Percentiles rank a stretch among this genome's conserved stretches.
These are phyloP conservation scores for Fusarium sp. DNA, from an alignment of 2,329 filamentous ascomycete genomes.

Conservation along the genomic window DNA sequence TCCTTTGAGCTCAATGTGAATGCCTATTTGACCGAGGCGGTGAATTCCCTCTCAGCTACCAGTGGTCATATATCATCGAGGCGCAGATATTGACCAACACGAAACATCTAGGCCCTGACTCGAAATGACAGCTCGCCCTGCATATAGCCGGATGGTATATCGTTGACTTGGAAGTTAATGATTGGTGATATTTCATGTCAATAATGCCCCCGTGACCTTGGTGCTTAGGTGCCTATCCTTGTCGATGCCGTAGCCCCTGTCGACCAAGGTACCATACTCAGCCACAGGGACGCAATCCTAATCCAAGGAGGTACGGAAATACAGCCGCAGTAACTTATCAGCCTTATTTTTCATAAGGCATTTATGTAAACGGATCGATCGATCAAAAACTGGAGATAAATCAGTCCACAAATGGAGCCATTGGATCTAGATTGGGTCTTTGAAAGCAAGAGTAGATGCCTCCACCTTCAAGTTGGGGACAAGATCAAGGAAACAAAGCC, in stretches of 20 bases:
- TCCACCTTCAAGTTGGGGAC: neutral
- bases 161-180: slow-evolving; percentile 31
- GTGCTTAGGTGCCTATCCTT: slow-evolving; percentile 19
- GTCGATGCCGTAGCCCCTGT: slow-evolving; percentile 26
- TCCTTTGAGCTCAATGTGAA: neutral
- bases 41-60: slow-evolving; percentile 10
- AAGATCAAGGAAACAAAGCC: neutral
- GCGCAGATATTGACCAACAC: slow-evolving; percentile 12
- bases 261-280: slow-evolving; percentile 12
- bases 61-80: slow-evolving; percentile 14
- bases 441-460: neutral
- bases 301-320: slow-evolving; percentile 1
- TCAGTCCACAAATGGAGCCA: neutral
- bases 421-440: neutral
- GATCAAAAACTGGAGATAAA: neutral
- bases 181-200: slow-evolving; percentile 36
- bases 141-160: slow-evolving; percentile 28
- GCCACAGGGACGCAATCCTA: slow-evolving; percentile 18
- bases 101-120: slow-evolving; percentile 22
- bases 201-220: slow-evolving; percentile 30
- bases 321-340: slow-evolving; percentile 11
- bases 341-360: slow-evolving; percentile 16
- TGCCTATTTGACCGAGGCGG: slow-evolving; percentile 16
- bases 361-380: neutral
- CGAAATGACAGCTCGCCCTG: slow-evolving; percentile 41